A percentile compares a stretch with the other conserved stretches of the same genome.
Conservation (phyloP, 768 basidiomycete genomes). For the Rhodosporidiobolus sp. region DNA sequence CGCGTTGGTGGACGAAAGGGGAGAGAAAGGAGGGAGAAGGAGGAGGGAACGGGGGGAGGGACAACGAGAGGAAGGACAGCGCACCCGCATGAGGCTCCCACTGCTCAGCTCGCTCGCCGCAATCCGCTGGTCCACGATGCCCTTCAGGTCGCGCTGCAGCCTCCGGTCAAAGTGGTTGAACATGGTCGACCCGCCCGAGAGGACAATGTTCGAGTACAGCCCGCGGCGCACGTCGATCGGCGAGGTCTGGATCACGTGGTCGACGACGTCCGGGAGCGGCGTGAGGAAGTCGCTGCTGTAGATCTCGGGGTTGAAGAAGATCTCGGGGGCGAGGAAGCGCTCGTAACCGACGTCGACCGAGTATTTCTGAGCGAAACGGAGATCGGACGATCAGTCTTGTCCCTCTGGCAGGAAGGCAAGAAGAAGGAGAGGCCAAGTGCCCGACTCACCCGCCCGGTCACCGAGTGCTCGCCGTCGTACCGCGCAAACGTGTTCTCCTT, state of each 20-base stretch:
- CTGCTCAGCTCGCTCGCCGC: constrained; percentile 70
- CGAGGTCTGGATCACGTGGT: constrained; percentile 88
- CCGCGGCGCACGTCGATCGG: constrained; percentile 97
- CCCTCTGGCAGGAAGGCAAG: too few species aligned
- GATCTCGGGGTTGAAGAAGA: constrained; percentile 99
- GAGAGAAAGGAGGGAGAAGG: background rate
- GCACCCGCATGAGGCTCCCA: constrained; percentile 71
- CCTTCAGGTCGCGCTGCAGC: constrained; percentile 90
- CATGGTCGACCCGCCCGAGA: constrained; percentile 97
- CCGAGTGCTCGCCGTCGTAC: constrained; percentile 88
- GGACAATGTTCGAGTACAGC: constrained; percentile 96
- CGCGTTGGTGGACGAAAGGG: too few species aligned
- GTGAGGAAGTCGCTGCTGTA: constrained; percentile 96
- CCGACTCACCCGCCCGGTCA: constrained; percentile 74
- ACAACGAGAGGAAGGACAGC: constrained; percentile 44
- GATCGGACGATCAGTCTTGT: background rate
- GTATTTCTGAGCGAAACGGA: constrained; percentile 67
- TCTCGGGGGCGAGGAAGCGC: constrained; percentile 97
- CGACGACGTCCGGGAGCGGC: constrained; percentile 91
- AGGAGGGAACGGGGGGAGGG: too few species aligned
- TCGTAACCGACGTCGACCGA: constrained; percentile 92
- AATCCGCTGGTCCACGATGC: constrained; percentile 84
- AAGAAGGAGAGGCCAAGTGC: background rate
- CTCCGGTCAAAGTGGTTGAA: constrained; percentile 98
- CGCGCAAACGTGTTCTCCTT: constrained; percentile 92